These are phyloP conservation scores for Fistulina hepatica DNA, from an alignment of 1,284 basidiomycete genomes.

Conservation along the genomic window DNA sequence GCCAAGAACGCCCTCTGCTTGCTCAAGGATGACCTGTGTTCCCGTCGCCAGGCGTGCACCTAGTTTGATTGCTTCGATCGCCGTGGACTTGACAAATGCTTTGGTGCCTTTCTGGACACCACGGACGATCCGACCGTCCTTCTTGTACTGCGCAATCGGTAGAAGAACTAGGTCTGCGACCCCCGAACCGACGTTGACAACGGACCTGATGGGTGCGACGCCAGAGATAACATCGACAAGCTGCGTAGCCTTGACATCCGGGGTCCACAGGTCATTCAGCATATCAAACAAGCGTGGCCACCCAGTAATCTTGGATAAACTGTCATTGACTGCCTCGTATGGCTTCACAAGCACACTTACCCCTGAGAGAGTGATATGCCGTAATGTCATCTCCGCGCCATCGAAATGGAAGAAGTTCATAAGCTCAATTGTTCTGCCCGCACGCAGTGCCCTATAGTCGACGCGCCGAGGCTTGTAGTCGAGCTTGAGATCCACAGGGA, in stretches of 20 bases:
- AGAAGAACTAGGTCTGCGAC: constrained; percentile 92
- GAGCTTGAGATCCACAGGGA: constrained; percentile 84
- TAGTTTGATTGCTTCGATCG: constrained; percentile 88
- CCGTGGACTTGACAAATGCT: constrained; percentile 87
- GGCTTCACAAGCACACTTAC: constrained; percentile 36
- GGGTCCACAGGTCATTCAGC: constrained; percentile 96
- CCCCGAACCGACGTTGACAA: constrained; percentile 94
- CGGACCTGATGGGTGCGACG: constrained; percentile 87
- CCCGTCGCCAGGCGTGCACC: constrained; percentile 94
- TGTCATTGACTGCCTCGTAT: constrained; percentile 1
- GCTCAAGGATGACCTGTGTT: constrained; percentile 94
- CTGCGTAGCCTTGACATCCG: constrained; percentile 97
- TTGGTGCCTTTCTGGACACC: constrained; percentile 93
- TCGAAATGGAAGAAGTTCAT: constrained; percentile 99
- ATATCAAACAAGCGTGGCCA: constrained; percentile 83
- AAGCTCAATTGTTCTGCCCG: constrained; percentile 89
- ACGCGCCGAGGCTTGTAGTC: constrained; percentile 98
- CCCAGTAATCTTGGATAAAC: constrained; percentile 62
- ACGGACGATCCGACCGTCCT: constrained; percentile 86
- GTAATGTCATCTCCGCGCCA: constrained; percentile 93
- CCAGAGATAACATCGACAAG: constrained; percentile 97
- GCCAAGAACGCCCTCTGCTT: constrained; percentile 87
- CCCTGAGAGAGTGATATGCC: constrained; percentile 86
- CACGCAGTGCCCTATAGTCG: constrained; percentile 84
- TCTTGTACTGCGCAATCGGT: constrained; percentile 95